Conservation (phyloP, 805 yeast genomes). For the Ogataea pignaliae region DNA sequence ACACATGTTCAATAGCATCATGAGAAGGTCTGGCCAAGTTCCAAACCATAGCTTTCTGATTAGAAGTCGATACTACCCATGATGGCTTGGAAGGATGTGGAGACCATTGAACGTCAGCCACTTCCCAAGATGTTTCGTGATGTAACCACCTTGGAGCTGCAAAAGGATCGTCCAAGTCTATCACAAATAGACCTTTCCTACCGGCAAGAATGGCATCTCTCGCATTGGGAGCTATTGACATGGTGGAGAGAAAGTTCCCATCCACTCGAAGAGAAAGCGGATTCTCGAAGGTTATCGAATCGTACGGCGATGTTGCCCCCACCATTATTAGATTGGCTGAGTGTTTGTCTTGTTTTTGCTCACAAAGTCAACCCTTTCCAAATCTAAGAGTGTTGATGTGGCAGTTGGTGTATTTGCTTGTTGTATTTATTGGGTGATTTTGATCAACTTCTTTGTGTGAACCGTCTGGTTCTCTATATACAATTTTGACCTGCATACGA, state of each 20-base stretch:
- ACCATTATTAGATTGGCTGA: conserved; percentile 1
- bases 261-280: conserved; percentile 83
- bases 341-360: too few relatives aligned
- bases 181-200: conserved; percentile 75
- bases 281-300: conserved; percentile 68
- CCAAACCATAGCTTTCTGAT: conserved; percentile 95
- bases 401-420: too few relatives aligned
- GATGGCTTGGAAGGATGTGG: conserved; percentile 81
- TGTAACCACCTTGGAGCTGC: conserved; percentile 92
- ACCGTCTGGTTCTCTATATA: too few relatives aligned
- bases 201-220: conserved; percentile 91
- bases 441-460: too few relatives aligned
- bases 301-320: conserved; percentile 22
- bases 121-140: conserved; percentile 95
- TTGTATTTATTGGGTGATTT: too few relatives aligned
- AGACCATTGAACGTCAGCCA: conserved; percentile 98
- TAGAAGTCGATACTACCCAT: conserved; percentile 92
- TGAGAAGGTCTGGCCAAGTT: conserved; percentile 61
- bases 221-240: conserved; percentile 85
- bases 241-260: conserved; percentile 80
- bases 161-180: conserved; percentile 95
- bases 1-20: conserved; percentile 76
- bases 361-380: too few relatives aligned
- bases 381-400: too few relatives aligned
- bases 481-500: too few relatives aligned